Conservation (phyloP, 306 rosid species). For the Glycine latifolia region DNA sequence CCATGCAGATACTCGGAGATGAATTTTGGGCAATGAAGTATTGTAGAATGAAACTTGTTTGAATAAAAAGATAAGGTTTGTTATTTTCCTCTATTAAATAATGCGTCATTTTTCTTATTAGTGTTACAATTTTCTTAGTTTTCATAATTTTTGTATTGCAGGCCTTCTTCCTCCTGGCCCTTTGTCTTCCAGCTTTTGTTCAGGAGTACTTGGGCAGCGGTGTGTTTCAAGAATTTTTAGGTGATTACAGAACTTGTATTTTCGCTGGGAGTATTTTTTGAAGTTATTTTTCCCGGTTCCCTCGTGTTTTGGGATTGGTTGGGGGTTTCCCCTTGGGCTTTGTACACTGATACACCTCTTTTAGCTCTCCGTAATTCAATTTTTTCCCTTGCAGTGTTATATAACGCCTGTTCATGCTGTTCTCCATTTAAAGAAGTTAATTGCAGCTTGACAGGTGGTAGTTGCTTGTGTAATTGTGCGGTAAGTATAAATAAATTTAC, state of each 20-base stretch:
- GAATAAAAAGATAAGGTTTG: conserved; percentile 73
- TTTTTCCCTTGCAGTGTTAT: conserved; percentile 58
- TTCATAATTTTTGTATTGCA: conserved; percentile 59
- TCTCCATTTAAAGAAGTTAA: conserved; percentile 58
- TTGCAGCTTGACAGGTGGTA: conserved; percentile 70
- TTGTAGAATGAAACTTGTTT: conserved; percentile 67
- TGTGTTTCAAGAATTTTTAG: conserved; percentile 70
- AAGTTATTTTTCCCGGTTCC: not conserved
- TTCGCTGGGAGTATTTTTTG: not conserved
- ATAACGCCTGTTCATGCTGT: conserved; percentile 75
- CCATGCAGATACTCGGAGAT: conserved; percentile 92
- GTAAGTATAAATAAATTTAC: conserved; percentile 47
- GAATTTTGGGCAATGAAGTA: conserved; percentile 86
- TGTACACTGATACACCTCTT: not conserved
- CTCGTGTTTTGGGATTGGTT: not conserved
- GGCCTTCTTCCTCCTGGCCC: conserved; percentile 78
- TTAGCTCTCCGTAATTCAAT: not conserved
- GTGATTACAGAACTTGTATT: conserved; percentile 50
- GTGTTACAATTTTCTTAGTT: conserved; percentile 52
- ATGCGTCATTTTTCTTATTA: conserved; percentile 32
- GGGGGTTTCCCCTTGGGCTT: not conserved
- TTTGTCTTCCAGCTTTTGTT: conserved; percentile 77
- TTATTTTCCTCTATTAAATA: conserved; percentile 29
- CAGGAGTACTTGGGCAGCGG: conserved; percentile 92
- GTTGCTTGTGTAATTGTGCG: conserved; percentile 62